Evolutionary conservation across 495 filamentous ascomycete genomes (phyloP), one percentile per base, ranked within the genome.

Genomic region (Penicillium crystallinum): DNA sequence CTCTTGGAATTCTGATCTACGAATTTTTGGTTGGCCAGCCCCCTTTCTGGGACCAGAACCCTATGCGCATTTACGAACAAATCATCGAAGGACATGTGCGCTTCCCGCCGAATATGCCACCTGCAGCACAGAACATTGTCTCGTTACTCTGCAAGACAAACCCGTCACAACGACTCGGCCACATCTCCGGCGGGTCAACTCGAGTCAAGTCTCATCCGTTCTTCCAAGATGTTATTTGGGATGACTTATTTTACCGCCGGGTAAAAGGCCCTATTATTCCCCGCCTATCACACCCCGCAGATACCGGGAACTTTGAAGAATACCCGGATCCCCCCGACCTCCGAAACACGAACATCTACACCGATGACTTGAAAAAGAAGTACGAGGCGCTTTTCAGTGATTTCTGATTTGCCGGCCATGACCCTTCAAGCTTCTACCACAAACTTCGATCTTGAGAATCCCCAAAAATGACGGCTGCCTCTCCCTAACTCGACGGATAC

Each of bases 21-120:
- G 93, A 98, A 64, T 96, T 98, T 62, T 75, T 97, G 22, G 90
- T 93, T 3, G 93, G 93, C 31, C 95, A 96, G 61, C 93, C 93
- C 6, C 93, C 93, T 2, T 98, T 98, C 69, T 98, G 92, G 88
- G 89, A 96, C 64, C 83, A 89, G 45, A 96, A 93, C 58, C 91
- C 91, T 0, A 93, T 97, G 63, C 91, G 93, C 62, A 96, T 97
- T 49, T 97, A 97, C 72, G 91, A 96, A 70, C 73, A 77, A 39
- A 77, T 77, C 33, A 69, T 75, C 15, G 69, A 74, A 58, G 73
- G 73, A 19, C 69, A 57, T 17, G 48, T 73, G 22, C 67, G 66
- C 37, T 72, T 67, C 49, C 69, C 67, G 10, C 62, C 60, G 3
- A 70, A 61, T 46, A 86, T 97, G 73, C 84, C 85, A 18, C 64